These are phyloP conservation scores for Phialophora verrucosa DNA, from an alignment of 2,329 filamentous ascomycete genomes.

Conservation along the genomic window DNA sequence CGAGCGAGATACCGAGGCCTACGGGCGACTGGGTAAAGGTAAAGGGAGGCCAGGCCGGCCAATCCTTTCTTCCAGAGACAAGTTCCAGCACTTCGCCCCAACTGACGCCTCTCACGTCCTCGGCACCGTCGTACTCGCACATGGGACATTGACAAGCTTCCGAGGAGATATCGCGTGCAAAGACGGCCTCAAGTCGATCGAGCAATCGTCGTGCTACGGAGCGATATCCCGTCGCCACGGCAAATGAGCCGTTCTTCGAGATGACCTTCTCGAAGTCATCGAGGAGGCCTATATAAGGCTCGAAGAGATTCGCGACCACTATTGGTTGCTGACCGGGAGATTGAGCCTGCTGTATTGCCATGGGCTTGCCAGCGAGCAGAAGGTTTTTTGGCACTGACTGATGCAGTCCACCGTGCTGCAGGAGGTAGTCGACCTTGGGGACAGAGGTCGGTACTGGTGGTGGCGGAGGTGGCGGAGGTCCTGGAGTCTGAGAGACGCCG, in stretches of 20 bases:
- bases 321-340: constrained; percentile 68
- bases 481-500: constrained; percentile 50
- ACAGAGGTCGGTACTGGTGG: constrained; percentile 69
- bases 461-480: constrained; percentile 76
- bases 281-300: constrained; percentile 79
- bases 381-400: constrained; percentile 75
- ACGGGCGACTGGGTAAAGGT: constrained; percentile 66
- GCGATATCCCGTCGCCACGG: constrained; percentile 92
- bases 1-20: constrained; percentile 61
- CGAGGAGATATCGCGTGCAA: constrained; percentile 86
- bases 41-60: constrained; percentile 89
- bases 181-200: constrained; percentile 90
- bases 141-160: constrained; percentile 87
- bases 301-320: constrained; percentile 76
- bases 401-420: constrained; percentile 83
- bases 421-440: constrained; percentile 87
- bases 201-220: constrained; percentile 90
- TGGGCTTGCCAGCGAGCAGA: constrained; percentile 57
- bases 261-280: constrained; percentile 86
- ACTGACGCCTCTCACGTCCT: constrained; percentile 72
- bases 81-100: constrained; percentile 97
- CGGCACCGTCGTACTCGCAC: constrained; percentile 69
- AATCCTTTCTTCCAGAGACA: constrained; percentile 83
- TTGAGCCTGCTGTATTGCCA: constrained; percentile 51
- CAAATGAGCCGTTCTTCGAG: constrained; percentile 81